Evolutionary conservation across 1,284 basidiomycete species (phyloP).

Genomic region (Chondrostereum purpureum): DNA sequence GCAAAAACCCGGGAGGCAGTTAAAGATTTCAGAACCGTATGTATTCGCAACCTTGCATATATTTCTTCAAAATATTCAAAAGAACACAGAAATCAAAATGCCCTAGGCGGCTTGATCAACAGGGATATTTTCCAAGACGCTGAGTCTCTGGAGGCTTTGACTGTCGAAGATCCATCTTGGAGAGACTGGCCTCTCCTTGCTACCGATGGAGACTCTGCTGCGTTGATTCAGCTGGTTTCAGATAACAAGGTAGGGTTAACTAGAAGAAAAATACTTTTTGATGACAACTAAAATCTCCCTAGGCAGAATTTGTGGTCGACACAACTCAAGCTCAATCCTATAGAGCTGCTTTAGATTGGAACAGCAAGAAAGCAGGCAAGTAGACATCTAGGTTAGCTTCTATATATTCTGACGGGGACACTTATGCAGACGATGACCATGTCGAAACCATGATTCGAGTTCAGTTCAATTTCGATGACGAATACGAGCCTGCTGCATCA

Average conservation of each 20-base stretch:
- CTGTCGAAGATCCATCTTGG: slow-evolving; percentile 42
- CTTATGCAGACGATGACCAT: slow-evolving; percentile 69
- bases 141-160: slow-evolving; percentile 49
- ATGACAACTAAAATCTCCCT: slow-evolving; percentile 7
- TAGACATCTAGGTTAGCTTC: slow-evolving; percentile 8
- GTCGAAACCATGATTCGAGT: slow-evolving; percentile 61
- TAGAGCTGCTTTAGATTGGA: slow-evolving; percentile 60
- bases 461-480: slow-evolving; percentile 27
- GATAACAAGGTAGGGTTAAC: slow-evolving; percentile 48
- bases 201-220: slow-evolving; percentile 69
- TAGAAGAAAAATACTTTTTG: background rate
- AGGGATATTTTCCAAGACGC: slow-evolving; percentile 68
- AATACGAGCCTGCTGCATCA: background rate
- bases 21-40: slow-evolving; percentile 68
- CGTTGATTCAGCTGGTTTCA: slow-evolving; percentile 64
- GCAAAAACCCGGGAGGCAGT: slow-evolving; percentile 55
- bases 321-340: slow-evolving; percentile 49
- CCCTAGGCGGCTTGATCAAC: slow-evolving; percentile 57
- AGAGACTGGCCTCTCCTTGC: slow-evolving; percentile 68
- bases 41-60: slow-evolving; percentile 20
- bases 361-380: slow-evolving; percentile 78
- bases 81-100: slow-evolving; percentile 53
- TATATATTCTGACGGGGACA: slow-evolving; percentile 4
- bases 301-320: slow-evolving; percentile 68
- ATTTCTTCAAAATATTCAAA: background rate